Evolutionary conservation across 139 green algal species (phyloP), one percentile per base, ranked within the genome.

Genomic region (Chlamydomonas urium): DNA sequence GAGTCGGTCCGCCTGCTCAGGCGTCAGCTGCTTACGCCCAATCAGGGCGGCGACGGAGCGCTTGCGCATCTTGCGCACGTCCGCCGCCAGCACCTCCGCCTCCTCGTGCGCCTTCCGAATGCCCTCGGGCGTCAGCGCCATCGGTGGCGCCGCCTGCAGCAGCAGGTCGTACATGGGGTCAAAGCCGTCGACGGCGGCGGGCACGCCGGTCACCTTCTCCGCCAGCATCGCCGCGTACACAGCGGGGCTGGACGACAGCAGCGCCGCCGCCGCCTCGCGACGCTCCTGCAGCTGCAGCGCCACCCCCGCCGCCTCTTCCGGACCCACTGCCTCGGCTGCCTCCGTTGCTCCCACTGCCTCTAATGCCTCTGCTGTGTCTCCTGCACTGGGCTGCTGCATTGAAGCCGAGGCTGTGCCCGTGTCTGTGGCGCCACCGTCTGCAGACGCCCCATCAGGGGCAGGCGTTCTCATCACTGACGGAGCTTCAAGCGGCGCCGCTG

Each of bases 41-140:
- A 88, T 68, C 38, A 88, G 73, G 48, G 76, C 65, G 26, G 75
- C 66, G 60, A 88, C 47, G 10, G 75, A 80, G 31, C 70, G 70
- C 36, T 75, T 76, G 17, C 82, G 75, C 19, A 78, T 76, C 1
- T 31, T 50, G 2, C 38, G 37, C 26, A 85, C 29, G 47, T 88
- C 82, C 0, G 24, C 23, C 0, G 53, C 74, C 26, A 88, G 57
- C 47, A 85, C 78, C 14, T 33, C 58, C 32, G 82, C 82, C 76
- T 84, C 73, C 32, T 42, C 31, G 38, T 81, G 79, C 3, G 60
- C 79, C 38, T 79, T 50, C 5, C 24, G 17, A 1, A 88, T 60
- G 32, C 73, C 79, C 60, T 72, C 78, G 24, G 79, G 76, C 4
- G 75, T 83, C 1, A 88, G 62, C n/a, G 82, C 82, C 28, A 71